A percentile compares a stretch with the other conserved stretches of the same genome.
These are phyloP conservation scores for Silene coronaria DNA, from an alignment of 179 eudicot species.

Conservation along the genomic window DNA sequence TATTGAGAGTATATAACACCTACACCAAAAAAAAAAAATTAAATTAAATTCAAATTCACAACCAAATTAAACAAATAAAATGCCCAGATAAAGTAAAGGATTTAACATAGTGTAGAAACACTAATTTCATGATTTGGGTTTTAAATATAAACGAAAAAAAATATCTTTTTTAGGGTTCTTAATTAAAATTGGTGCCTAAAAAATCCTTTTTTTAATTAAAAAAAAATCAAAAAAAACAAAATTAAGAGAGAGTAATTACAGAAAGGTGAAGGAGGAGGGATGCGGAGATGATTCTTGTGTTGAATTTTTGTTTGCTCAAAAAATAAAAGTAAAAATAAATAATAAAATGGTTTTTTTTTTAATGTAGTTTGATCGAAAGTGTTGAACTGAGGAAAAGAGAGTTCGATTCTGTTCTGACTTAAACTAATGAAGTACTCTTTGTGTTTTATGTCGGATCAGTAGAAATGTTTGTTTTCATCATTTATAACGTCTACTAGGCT, in stretches of 20 bases:
- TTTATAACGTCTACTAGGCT: no score
- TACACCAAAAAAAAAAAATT: conserved; percentile 6
- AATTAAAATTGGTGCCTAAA: background rate
- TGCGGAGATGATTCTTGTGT: conserved; percentile 19
- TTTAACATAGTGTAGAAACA: background rate
- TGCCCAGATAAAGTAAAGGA: conserved; percentile 10
- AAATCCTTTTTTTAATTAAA: background rate
- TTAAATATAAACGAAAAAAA: background rate
- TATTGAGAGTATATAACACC: conserved; percentile 14
- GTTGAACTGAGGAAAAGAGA: conserved; percentile 14
- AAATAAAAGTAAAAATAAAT: background rate
- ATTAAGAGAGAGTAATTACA: conserved; percentile 15
- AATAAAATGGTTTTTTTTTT: background rate
- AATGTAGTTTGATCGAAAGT: background rate
- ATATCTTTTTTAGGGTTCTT: conserved; percentile 27
- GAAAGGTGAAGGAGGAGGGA: conserved; percentile 19
- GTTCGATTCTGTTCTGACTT: conserved; percentile 22
- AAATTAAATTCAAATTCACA: conserved; percentile 12
- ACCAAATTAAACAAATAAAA: conserved; percentile 2
- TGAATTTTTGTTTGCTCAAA: background rate
- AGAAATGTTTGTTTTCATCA: no score
- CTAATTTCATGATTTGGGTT: conserved; percentile 22
- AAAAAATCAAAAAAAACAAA: background rate
- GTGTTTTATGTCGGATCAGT: background rate
- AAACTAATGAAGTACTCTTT: background rate